These are phyloP conservation scores for Aspergillus avenaceus DNA, from an alignment of 495 filamentous ascomycete species.

Conservation along the genomic window DNA sequence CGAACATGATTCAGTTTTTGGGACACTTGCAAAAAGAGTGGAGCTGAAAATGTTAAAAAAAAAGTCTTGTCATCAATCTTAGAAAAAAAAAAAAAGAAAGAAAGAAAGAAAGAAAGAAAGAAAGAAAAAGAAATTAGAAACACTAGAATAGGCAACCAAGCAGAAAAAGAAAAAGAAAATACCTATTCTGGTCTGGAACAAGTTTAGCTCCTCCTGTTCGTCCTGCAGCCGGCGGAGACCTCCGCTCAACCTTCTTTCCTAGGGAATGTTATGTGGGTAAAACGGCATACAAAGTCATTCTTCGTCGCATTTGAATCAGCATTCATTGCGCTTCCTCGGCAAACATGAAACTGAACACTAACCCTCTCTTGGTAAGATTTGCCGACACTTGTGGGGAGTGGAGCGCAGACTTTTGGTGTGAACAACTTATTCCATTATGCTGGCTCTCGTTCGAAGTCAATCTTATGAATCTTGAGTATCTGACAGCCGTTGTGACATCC, in stretches of 20 bases:
- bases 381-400: slow-evolving; percentile 18
- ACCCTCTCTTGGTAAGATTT: slow-evolving; percentile 13
- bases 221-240: neutral
- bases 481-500: neutral
- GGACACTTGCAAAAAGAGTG: neutral
- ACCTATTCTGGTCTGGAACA: no score
- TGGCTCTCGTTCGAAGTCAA: neutral
- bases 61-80: no score
- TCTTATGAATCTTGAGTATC: neutral
- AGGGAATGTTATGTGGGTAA: neutral
- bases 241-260: neutral
- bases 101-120: no score
- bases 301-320: no score
- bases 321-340: neutral
- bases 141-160: no score
- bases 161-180: no score
- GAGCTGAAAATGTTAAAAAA: no score
- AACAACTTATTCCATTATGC: neutral
- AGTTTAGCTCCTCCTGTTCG: neutral
- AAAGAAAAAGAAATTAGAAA: no score
- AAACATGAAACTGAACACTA: neutral
- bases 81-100: no score
- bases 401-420: neutral
- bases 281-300: neutral
- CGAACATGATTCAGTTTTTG: neutral